phyloP scores from a whole-genome alignment of 352 stramenopile genomes.

The Globisporangium uncinulatum region DNA sequence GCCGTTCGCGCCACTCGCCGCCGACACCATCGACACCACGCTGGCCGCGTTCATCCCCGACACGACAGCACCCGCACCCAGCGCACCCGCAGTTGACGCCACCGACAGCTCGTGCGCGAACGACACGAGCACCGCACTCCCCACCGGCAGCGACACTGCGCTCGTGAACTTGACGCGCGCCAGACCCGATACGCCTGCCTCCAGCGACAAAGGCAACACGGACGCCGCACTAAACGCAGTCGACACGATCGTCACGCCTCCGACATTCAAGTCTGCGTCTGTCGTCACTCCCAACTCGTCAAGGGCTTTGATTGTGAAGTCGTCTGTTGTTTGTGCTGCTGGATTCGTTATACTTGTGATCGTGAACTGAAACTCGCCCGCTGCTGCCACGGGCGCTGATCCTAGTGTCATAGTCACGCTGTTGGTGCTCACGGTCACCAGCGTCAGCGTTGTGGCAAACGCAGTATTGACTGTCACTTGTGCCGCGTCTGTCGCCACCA shows the following conservation, averaged over 20 bases:
- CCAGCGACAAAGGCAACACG: conserved; percentile 22
- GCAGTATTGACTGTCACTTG: conserved; percentile 1
- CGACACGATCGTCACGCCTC: conserved; percentile 10
- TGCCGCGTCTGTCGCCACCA: conserved; percentile 15
- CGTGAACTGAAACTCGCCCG: conserved; percentile 20
- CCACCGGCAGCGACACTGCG: conserved; percentile 23
- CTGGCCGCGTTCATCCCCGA: conserved; percentile 23
- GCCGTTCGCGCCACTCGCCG: conserved; percentile 7
- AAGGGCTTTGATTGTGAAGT: conserved; percentile 21
- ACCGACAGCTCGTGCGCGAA: no score
- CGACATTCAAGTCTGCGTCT: conserved; percentile 9
- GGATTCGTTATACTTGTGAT: conserved; percentile 31
- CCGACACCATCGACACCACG: conserved; percentile 9
- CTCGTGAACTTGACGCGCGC: conserved; percentile 33
- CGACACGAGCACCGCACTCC: no score
- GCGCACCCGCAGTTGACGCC: conserved; percentile 16
- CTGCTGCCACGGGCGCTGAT: conserved; percentile 15
- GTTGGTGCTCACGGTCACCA: conserved; percentile 15
- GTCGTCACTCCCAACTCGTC: conserved; percentile 17
- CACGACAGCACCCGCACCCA: background rate
- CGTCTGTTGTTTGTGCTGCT: conserved; percentile 10
- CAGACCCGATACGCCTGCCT: conserved; percentile 21
- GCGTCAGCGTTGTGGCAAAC: conserved; percentile 23
- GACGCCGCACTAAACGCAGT: conserved; percentile 10
- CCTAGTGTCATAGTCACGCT: conserved; percentile 18